phyloP scores from a whole-genome alignment of 352 stramenopile genomes.

The Globisporangium echinulatum region DNA sequence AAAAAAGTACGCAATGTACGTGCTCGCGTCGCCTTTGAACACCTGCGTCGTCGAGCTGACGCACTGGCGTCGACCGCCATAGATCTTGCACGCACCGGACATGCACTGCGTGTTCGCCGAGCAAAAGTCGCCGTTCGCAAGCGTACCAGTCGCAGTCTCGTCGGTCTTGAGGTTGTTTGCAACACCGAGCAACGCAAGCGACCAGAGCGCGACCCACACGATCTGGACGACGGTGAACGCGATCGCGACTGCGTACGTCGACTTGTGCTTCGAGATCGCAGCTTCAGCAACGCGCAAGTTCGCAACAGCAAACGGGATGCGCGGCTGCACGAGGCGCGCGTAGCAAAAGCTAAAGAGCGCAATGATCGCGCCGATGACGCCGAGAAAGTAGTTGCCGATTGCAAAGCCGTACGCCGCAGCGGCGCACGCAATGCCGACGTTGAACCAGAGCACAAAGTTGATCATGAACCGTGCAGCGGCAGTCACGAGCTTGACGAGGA shows the following conservation, averaged over 20 bases:
- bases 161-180: slow-evolving; percentile 70
- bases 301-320: slow-evolving; percentile 91
- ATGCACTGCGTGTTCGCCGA: slow-evolving; percentile 24
- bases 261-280: slow-evolving; percentile 87
- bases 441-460: slow-evolving; percentile 83
- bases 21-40: slow-evolving; percentile 24
- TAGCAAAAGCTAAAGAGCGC: slow-evolving; percentile 82
- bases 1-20: slow-evolving; percentile 63
- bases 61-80: slow-evolving; percentile 13
- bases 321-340: slow-evolving; percentile 72
- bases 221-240: slow-evolving; percentile 87
- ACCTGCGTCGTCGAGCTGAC: slow-evolving; percentile 21
- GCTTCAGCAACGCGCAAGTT: slow-evolving; percentile 87
- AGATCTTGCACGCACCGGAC: slow-evolving; percentile 30
- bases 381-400: slow-evolving; percentile 64
- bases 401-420: slow-evolving; percentile 63
- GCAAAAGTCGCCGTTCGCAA: slow-evolving; percentile 19
- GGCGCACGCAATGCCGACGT: slow-evolving; percentile 62
- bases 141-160: slow-evolving; percentile 8
- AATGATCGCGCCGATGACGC: slow-evolving; percentile 55
- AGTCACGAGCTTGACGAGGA: slow-evolving; percentile 77
- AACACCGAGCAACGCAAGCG: slow-evolving; percentile 81
- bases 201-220: slow-evolving; percentile 87
- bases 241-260: slow-evolving; percentile 84
- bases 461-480: slow-evolving; percentile 78